Evolutionary conservation across 169 alveolate species (phyloP).

Genomic region (Cryptosporidium baileyi): DNA sequence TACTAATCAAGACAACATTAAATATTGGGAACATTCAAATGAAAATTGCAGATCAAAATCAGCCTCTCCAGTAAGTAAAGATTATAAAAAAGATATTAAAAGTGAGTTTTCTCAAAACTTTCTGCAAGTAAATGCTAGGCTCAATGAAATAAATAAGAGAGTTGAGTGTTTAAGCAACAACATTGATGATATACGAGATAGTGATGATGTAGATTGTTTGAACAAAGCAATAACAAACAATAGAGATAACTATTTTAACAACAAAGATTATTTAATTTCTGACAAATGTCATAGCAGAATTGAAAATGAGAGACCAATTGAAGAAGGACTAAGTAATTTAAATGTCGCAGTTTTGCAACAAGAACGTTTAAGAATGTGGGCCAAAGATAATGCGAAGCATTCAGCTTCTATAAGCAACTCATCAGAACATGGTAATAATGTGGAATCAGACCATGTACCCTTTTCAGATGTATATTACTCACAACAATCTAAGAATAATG

Average conservation of each 20-base stretch:
- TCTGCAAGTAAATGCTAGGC: slow-evolving; percentile 23
- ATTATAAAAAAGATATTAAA: not conserved
- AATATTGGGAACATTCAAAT: not conserved
- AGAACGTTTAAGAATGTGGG: slow-evolving; percentile 66
- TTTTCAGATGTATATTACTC: slow-evolving; percentile 53
- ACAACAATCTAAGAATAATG: not conserved
- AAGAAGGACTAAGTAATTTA: not conserved
- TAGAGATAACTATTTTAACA: not conserved
- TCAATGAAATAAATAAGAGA: slow-evolving; percentile 30
- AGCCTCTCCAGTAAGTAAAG: slow-evolving; percentile 3
- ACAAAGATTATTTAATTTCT: not conserved
- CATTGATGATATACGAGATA: slow-evolving; percentile 42
- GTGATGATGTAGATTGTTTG: not conserved
- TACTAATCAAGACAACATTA: not conserved
- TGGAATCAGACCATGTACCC: slow-evolving; percentile 56
- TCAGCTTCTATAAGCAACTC: slow-evolving; percentile 1
- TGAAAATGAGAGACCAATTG: not conserved
- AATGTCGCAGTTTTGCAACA: slow-evolving; percentile 64
- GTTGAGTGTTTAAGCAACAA: slow-evolving; percentile 53
- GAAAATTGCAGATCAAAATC: not conserved
- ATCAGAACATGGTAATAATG: slow-evolving; percentile 10
- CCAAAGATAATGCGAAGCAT: slow-evolving; percentile 48
- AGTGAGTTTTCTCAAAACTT: slow-evolving; percentile 2
- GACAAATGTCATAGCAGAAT: not conserved
- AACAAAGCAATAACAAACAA: not conserved